phyloP scores from a whole-genome alignment of 345 rosid species.

The Eucalyptus marginata region DNA sequence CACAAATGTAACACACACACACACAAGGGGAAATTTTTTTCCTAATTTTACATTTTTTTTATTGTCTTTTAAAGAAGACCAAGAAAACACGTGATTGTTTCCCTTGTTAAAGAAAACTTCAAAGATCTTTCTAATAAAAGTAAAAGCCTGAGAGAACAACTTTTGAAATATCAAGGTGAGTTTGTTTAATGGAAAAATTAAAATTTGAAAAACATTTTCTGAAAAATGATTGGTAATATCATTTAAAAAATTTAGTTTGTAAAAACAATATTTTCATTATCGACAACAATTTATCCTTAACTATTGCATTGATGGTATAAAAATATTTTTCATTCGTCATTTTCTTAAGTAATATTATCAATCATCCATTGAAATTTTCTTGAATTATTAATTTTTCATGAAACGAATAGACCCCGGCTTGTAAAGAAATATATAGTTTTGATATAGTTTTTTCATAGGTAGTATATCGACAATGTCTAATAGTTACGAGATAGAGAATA shows the following conservation, averaged over 20 bases:
- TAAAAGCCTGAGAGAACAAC: background rate
- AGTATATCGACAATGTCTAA: background rate
- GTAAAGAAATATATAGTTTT: no score
- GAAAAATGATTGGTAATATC: no score
- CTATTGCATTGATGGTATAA: background rate
- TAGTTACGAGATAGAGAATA: no score
- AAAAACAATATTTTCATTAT: no score
- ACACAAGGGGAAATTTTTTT: background rate
- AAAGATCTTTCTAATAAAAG: background rate
- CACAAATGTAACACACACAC: background rate
- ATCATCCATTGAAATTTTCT: no score
- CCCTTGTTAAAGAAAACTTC: background rate
- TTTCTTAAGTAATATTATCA: background rate
- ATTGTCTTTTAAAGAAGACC: background rate
- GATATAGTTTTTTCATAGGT: background rate
- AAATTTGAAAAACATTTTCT: no score
- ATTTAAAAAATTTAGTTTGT: no score
- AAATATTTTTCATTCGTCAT: no score
- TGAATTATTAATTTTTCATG: no score
- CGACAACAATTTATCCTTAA: no score
- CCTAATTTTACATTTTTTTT: background rate
- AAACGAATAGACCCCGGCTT: background rate
- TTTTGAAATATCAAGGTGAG: background rate
- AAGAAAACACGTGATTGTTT: background rate
- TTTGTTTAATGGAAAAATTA: no score